These are phyloP conservation scores for Ambrosia hybrid DNA, from an alignment of 140 eudicot species.

Conservation along the genomic window DNA sequence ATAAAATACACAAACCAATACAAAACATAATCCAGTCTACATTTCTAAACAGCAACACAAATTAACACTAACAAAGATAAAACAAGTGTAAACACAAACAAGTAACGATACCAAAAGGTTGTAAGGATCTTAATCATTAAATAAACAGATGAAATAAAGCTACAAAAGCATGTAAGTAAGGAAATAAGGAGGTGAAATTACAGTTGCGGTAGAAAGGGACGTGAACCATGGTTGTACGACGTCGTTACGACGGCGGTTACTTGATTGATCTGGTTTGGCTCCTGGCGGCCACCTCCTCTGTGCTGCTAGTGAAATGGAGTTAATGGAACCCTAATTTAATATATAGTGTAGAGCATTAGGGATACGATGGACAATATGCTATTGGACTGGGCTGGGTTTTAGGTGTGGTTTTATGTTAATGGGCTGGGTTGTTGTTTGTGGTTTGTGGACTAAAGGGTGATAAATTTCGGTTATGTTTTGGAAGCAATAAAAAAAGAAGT, in stretches of 20 bases:
- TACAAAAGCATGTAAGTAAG: neutral
- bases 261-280: neutral
- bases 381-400: too few relatives aligned
- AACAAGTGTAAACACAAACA: neutral
- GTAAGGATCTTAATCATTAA: neutral
- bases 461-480: too few relatives aligned
- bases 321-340: too few relatives aligned
- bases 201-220: conserved; percentile 64
- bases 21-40: too few relatives aligned
- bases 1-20: too few relatives aligned
- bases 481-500: too few relatives aligned
- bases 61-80: neutral
- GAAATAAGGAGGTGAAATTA: conserved; percentile 8
- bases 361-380: too few relatives aligned
- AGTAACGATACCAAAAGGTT: neutral
- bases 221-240: conserved; percentile 55
- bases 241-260: conserved; percentile 12
- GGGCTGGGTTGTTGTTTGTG: too few relatives aligned
- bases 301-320: too few relatives aligned
- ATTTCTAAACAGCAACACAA: neutral
- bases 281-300: conserved; percentile 16
- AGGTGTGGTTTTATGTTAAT: too few relatives aligned
- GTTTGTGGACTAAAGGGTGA: too few relatives aligned
- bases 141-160: conserved; percentile 2
- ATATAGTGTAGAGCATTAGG: too few relatives aligned